Evolutionary conservation across 345 rosid genomes (phyloP).

Genomic region (Durio zibethinus): DNA sequence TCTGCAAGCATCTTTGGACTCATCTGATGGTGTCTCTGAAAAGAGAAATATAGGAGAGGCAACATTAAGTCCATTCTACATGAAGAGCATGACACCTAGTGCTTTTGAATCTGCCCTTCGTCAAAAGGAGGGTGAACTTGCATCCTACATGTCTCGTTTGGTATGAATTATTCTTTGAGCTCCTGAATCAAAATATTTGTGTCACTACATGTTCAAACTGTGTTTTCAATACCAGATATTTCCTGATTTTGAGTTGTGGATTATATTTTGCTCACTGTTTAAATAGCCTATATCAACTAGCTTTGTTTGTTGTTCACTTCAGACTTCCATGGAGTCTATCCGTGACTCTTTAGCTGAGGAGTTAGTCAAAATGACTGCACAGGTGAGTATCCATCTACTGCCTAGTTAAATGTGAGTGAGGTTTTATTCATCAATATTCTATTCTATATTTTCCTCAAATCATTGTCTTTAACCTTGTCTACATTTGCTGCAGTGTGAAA

Average conservation of each 20-base stretch:
- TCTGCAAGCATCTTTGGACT: slow-evolving; percentile 90
- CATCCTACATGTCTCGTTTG: slow-evolving; percentile 96
- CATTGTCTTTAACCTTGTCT: slow-evolving; percentile 16
- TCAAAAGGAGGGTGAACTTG: slow-evolving; percentile 99
- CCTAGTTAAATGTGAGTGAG: not conserved
- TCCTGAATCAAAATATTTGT: not conserved
- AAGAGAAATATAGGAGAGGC: slow-evolving; percentile 67
- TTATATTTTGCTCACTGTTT: not conserved
- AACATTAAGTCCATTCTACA: slow-evolving; percentile 68
- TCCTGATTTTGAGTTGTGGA: not conserved
- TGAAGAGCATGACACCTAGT: slow-evolving; percentile 95
- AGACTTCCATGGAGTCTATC: slow-evolving; percentile 94
- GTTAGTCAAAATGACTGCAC: slow-evolving; percentile 89
- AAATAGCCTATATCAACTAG: not conserved
- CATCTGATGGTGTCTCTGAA: slow-evolving; percentile 71
- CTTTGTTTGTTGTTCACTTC: slow-evolving; percentile 12
- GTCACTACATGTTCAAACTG: not conserved
- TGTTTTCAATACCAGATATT: not conserved
- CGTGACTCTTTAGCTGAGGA: slow-evolving; percentile 99
- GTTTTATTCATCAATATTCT: not conserved
- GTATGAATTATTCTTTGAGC: slow-evolving; percentile 40
- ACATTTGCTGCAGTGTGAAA: slow-evolving; percentile 68
- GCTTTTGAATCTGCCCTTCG: slow-evolving; percentile 92
- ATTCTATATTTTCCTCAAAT: slow-evolving; percentile 2
- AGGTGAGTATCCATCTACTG: slow-evolving; percentile 41